Base-by-base conservation (phyloP, 1,139 yeast species). In the Candida dubliniensis region DNA sequence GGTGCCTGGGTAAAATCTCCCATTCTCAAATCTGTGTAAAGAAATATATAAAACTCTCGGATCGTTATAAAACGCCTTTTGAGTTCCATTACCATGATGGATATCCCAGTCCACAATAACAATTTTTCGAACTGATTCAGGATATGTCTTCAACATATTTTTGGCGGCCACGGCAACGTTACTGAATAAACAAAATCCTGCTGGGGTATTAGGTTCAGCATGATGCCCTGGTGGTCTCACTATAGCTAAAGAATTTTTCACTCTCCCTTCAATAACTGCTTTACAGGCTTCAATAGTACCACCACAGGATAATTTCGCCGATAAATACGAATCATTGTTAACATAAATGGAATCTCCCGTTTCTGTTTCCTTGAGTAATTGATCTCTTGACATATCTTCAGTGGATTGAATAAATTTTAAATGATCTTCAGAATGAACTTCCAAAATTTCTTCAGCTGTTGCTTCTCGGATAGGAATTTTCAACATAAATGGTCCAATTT, bases 201-300 rank as follows among this genome's bases (percentile, higher is more conserved):
- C 98, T 0, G 99, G 96, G 14, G 90, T 74, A 50, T 89, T 95
- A 1, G 99, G 98, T 59, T 95, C 99, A 1, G 99, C 98, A 61
- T 95, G 99, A 66, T 95, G 99, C 2, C 99, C 99, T 0, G 99
- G 99, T 1, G 99, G 99, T 52, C 99, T 79, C 11, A 95, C 96
- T 11, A 95, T 88, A 0, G 99, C 99, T 46, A 95, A 63, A 0
- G 97, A 85, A 61, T 95, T 95, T 59, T 90, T 90, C 27, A 91
- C 98, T 47, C 76, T 71, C 1, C 96, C 96, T 61, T 91, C 98
- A 9, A 93, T 86, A 14, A 95, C 99, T 0, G 98, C 96, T 54
- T 83, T 82, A 63, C 98, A 91, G 0, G 96, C 96, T 63, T 93
- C 99, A 42, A 95, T 93, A 27, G 96, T 84, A 26, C 99, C 98